Conservation (phyloP, 2,329 filamentous ascomycete species). For the Cyphellophora europaea region DNA sequence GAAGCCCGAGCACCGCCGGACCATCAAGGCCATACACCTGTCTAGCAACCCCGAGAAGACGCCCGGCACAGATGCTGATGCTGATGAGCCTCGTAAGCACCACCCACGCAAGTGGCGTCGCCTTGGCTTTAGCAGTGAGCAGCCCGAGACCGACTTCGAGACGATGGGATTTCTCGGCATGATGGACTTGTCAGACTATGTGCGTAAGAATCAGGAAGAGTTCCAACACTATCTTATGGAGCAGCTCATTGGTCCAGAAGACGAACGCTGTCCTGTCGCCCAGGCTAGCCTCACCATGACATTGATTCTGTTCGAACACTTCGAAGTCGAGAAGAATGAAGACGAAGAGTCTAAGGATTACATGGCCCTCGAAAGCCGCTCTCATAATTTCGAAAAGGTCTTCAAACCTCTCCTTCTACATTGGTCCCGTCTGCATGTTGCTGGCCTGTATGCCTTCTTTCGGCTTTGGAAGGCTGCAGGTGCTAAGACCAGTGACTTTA, state of each 20-base stretch:
- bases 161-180: slow-evolving; percentile 81
- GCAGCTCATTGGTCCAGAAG: slow-evolving; percentile 63
- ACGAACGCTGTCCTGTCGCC: slow-evolving; percentile 76
- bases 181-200: slow-evolving; percentile 95
- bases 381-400: slow-evolving; percentile 67
- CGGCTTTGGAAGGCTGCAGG: slow-evolving; percentile 86
- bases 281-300: slow-evolving; percentile 80
- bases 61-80: slow-evolving; percentile 18
- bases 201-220: slow-evolving; percentile 80
- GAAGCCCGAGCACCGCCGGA: slow-evolving; percentile 75
- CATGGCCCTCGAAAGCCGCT: slow-evolving; percentile 61
- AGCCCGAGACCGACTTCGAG: slow-evolving; percentile 76
- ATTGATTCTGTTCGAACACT: slow-evolving; percentile 84
- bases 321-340: slow-evolving; percentile 80
- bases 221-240: slow-evolving; percentile 90
- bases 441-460: slow-evolving; percentile 78
- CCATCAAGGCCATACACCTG: slow-evolving; percentile 75
- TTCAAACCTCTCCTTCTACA: slow-evolving; percentile 84
- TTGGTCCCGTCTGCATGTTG: slow-evolving; percentile 84
- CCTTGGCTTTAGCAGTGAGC: slow-evolving; percentile 85
- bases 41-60: slow-evolving; percentile 64
- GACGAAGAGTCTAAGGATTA: slow-evolving; percentile 69
- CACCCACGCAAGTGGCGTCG: slow-evolving; percentile 89
- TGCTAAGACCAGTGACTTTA: slow-evolving; percentile 77
- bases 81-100: slow-evolving; percentile 38